These are phyloP conservation scores for Penicillium paxilli DNA, from an alignment of 495 filamentous ascomycete species.

Conservation along the genomic window DNA sequence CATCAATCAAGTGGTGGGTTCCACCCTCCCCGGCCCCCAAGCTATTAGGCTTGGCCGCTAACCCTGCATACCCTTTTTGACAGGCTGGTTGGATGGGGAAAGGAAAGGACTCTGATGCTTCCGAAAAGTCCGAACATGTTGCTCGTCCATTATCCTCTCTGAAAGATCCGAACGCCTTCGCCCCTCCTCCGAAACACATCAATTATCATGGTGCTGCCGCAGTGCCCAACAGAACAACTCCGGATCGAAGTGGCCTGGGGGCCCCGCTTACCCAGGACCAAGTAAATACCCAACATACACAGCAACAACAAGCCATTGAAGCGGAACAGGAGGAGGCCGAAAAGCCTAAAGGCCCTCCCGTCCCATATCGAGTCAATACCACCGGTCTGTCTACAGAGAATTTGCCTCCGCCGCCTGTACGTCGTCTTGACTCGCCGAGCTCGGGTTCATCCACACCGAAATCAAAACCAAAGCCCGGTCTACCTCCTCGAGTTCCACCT, in stretches of 20 bases:
- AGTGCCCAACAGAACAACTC: slow-evolving; percentile 46
- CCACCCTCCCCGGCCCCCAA: not conserved
- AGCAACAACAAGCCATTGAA: slow-evolving; percentile 36
- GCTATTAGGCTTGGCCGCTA: slow-evolving; percentile 5
- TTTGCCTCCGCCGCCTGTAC: slow-evolving; percentile 70
- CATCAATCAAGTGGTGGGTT: slow-evolving; percentile 57
- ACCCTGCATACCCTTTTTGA: not conserved
- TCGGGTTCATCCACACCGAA: slow-evolving; percentile 27
- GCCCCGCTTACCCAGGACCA: slow-evolving; percentile 47
- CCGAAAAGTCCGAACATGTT: slow-evolving; percentile 46
- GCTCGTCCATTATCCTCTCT: slow-evolving; percentile 74
- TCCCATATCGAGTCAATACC: slow-evolving; percentile 68
- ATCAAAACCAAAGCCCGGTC: slow-evolving; percentile 45
- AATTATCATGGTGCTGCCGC: slow-evolving; percentile 54
- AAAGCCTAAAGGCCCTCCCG: slow-evolving; percentile 54
- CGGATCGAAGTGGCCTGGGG: slow-evolving; percentile 48
- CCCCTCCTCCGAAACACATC: slow-evolving; percentile 76
- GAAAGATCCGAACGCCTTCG: slow-evolving; percentile 81
- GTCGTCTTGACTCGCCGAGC: slow-evolving; percentile 49
- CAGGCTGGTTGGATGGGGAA: slow-evolving; percentile 47
- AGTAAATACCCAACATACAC: slow-evolving; percentile 26
- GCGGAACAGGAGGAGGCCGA: slow-evolving; percentile 38
- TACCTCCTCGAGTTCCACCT: slow-evolving; percentile 77
- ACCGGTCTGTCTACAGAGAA: slow-evolving; percentile 68
- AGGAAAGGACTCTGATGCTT: slow-evolving; percentile 38